phyloP scores from a whole-genome alignment of 768 basidiomycete species.

The Collybia sp. region DNA sequence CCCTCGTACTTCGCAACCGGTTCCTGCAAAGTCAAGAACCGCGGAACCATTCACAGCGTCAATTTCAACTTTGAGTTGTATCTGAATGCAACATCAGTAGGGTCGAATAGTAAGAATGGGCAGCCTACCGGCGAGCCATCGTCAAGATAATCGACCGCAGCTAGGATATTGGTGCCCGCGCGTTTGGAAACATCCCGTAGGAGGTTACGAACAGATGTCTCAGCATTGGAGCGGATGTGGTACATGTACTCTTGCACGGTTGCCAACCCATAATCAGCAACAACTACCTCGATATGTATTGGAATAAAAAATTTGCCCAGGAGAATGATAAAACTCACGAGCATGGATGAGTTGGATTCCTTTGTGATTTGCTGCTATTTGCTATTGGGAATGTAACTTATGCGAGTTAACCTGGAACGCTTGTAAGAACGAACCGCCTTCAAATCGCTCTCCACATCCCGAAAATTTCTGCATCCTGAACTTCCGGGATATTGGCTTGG shows the following conservation, averaged over 20 bases:
- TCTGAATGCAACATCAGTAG: constrained; percentile 33
- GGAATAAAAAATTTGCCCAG: neutral
- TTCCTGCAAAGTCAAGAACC: constrained; percentile 80
- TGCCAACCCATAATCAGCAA: constrained; percentile 79
- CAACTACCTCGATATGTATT: constrained; percentile 40
- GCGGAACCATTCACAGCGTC: constrained; percentile 71
- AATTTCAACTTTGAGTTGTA: constrained; percentile 73
- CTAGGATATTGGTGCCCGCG: constrained; percentile 58
- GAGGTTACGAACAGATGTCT: constrained; percentile 78
- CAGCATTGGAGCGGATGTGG: constrained; percentile 87
- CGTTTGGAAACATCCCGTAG: constrained; percentile 71
- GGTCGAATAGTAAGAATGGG: neutral
- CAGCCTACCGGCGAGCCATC: constrained; percentile 74
- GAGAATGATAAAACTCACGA: constrained; percentile 16
- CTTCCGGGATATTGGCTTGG: constrained; percentile 81
- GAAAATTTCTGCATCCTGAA: constrained; percentile 82
- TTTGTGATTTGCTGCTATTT: constrained; percentile 94
- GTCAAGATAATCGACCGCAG: constrained; percentile 80
- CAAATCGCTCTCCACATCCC: constrained; percentile 88
- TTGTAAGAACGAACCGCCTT: constrained; percentile 61
- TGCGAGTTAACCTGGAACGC: constrained; percentile 1
- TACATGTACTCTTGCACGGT: constrained; percentile 94
- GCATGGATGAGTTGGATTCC: constrained; percentile 82
- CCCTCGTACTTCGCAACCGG: constrained; percentile 78
- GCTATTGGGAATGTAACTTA: constrained; percentile 35